phyloP scores from a whole-genome alignment of 1,284 basidiomycete species.

The Mycosarcoma mackinlayi region DNA sequence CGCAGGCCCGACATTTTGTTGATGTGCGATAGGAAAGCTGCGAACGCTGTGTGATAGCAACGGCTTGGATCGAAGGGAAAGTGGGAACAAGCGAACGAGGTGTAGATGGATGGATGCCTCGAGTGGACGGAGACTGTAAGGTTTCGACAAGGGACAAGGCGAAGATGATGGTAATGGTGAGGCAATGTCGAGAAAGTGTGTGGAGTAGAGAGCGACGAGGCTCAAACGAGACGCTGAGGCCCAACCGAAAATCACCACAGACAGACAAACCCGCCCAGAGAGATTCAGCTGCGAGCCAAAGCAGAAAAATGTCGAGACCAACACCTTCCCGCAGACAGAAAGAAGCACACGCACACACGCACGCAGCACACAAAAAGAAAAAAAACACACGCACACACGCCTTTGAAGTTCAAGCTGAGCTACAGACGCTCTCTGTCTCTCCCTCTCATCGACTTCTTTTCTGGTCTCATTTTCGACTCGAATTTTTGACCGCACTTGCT shows the following conservation, averaged over 20 bases:
- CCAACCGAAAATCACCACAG: not conserved
- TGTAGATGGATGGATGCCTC: not conserved
- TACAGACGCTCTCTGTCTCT: too few species aligned
- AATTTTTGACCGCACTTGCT: too few species aligned
- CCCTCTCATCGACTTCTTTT: too few species aligned
- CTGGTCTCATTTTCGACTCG: too few species aligned
- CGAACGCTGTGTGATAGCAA: not conserved
- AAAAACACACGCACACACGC: not conserved
- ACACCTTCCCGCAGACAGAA: too few species aligned
- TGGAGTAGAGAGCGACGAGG: not conserved
- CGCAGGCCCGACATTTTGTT: conserved; percentile 57
- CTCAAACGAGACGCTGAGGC: not conserved
- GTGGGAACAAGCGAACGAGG: not conserved
- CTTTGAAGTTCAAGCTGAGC: too few species aligned
- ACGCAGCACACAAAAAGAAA: too few species aligned
- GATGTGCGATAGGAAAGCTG: not conserved
- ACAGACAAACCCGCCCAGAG: too few species aligned
- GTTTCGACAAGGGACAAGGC: too few species aligned
- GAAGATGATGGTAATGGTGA: conserved; percentile 1
- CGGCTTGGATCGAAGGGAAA: not conserved
- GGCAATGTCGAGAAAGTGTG: not conserved
- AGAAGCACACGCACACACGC: not conserved
- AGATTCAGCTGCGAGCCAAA: not conserved
- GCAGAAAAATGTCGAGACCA: too few species aligned
- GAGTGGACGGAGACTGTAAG: not conserved